These are phyloP conservation scores for Phialocephala sp. DNA, from an alignment of 2,329 filamentous ascomycete species.

Conservation along the genomic window DNA sequence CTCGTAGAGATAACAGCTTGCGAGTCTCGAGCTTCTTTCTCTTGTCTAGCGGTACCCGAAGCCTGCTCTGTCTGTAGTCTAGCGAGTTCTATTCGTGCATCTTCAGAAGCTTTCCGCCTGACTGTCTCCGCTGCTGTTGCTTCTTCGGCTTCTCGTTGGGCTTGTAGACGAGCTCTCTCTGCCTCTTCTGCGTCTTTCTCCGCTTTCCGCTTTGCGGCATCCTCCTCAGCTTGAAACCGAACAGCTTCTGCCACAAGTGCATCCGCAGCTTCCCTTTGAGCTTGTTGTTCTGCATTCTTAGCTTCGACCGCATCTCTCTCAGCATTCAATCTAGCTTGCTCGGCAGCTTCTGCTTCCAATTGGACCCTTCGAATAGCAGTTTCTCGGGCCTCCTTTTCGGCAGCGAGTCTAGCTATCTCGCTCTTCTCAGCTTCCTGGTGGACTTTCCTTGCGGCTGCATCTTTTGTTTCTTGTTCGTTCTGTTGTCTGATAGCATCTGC, in stretches of 20 bases:
- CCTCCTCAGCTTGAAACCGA: constrained; percentile 4
- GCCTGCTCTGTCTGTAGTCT: constrained; percentile 3
- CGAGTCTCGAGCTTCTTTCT: background rate
- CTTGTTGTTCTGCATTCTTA: background rate
- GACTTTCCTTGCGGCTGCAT: background rate
- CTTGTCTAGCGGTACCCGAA: background rate
- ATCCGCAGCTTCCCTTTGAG: constrained; percentile 5
- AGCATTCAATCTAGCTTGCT: background rate
- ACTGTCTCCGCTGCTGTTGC: constrained; percentile 9
- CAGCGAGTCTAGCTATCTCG: constrained; percentile 1
- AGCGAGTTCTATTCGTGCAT: background rate
- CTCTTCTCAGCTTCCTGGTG: constrained; percentile 16
- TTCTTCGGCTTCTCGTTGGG: constrained; percentile 3
- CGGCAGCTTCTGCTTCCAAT: background rate
- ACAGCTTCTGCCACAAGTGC: background rate
- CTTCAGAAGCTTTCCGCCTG: constrained; percentile 10
- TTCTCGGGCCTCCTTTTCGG: constrained; percentile 5
- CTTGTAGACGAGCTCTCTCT: background rate
- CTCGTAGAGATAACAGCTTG: background rate
- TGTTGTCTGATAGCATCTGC: background rate
- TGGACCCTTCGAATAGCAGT: background rate
- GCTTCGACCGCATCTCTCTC: background rate
- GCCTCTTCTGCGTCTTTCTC: constrained; percentile 6
- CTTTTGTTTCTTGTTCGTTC: constrained; percentile 7
- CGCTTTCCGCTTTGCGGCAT: constrained; percentile 1